phyloP scores from a whole-genome alignment of 345 rosid genomes.

The Rhodomyrtus tomentosa region DNA sequence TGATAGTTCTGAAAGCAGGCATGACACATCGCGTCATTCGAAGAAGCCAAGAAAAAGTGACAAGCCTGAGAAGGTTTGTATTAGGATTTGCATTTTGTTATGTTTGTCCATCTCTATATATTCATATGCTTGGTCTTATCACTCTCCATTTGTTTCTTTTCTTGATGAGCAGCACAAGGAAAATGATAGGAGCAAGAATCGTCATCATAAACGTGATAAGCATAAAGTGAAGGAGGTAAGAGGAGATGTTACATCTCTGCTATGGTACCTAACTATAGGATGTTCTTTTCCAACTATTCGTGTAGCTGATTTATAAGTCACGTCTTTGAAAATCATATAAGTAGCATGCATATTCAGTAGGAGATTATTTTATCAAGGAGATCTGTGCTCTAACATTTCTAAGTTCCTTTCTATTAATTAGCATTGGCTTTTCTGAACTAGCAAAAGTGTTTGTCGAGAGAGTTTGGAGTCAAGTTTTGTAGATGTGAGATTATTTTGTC shows the following conservation, averaged over 20 bases:
- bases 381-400: background rate
- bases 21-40: conserved; percentile 32
- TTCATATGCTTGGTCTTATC: background rate
- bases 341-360: background rate
- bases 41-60: conserved; percentile 73
- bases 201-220: conserved; percentile 60
- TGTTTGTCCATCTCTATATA: background rate
- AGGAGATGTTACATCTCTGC: conserved; percentile 3
- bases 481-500: background rate
- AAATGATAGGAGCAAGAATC: conserved; percentile 64
- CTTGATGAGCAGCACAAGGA: conserved; percentile 40
- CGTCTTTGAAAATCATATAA: background rate
- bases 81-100: background rate
- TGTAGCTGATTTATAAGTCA: background rate
- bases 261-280: background rate
- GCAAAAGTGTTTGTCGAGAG: background rate
- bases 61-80: conserved; percentile 57
- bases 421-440: background rate
- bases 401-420: background rate
- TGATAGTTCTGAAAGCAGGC: conserved; percentile 48
- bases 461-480: background rate
- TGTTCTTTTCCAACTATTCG: background rate
- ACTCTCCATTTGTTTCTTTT: background rate
- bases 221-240: conserved; percentile 72
- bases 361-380: background rate